Conservation (phyloP, 176 grass and related monocot genomes). For the Rhynchospora pubera region DNA sequence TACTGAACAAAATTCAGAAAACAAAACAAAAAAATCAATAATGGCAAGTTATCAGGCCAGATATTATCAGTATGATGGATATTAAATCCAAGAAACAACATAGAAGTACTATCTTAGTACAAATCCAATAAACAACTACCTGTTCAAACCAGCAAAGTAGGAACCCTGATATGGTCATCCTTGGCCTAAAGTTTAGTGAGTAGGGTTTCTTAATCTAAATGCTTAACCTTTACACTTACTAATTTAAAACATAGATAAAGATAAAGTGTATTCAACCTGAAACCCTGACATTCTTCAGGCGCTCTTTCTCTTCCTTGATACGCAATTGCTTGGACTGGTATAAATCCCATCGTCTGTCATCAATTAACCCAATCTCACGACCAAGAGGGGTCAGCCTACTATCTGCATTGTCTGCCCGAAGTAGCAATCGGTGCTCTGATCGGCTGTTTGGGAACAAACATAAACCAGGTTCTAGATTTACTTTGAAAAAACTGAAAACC, state of each 20-base stretch:
- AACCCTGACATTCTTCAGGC: conserved; percentile 58
- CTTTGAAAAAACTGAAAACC: neutral
- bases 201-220: neutral
- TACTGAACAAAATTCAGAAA: neutral
- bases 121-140: neutral
- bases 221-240: neutral
- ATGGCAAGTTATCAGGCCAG: neutral
- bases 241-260: neutral
- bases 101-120: neutral
- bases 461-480: conserved; percentile 3
- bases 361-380: conserved; percentile 87
- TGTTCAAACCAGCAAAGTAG: neutral
- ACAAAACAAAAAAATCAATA: neutral
- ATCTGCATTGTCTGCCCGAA: conserved; percentile 93
- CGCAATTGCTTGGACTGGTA: conserved; percentile 71
- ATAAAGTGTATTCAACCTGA: conserved; percentile 33
- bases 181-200: neutral
- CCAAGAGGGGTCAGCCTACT: conserved; percentile 85
- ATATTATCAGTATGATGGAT: neutral
- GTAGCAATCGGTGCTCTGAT: conserved; percentile 79
- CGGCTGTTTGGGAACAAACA: conserved; percentile 43
- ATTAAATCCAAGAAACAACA: neutral
- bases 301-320: conserved; percentile 75
- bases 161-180: neutral
- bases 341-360: conserved; percentile 79